A percentile compares a stretch with the other conserved stretches of the same genome.
Conservation (phyloP, 2,329 filamentous ascomycete species). For the Phialemonium atrogriseum region DNA sequence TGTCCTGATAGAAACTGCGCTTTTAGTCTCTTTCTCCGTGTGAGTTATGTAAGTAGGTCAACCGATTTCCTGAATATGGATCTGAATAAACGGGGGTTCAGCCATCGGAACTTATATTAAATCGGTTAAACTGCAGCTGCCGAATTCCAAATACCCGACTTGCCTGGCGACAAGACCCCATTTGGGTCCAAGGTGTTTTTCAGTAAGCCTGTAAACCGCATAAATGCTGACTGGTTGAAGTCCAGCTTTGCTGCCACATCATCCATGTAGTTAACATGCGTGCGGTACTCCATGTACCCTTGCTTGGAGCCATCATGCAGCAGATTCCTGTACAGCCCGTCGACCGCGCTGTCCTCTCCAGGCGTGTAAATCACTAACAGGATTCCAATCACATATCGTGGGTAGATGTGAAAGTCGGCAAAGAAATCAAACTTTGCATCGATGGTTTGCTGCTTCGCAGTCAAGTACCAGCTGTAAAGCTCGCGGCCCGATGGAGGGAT, state of each 20-base stretch:
- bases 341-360: not conserved
- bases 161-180: not conserved
- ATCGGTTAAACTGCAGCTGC: too few species aligned
- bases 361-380: constrained; percentile 4
- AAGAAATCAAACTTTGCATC: constrained; percentile 7
- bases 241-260: not conserved
- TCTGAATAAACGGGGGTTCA: too few species aligned
- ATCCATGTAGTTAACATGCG: constrained; percentile 6
- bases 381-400: constrained; percentile 7
- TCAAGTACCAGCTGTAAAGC: constrained; percentile 2
- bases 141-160: constrained; percentile 1
- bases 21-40: too few species aligned
- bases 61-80: too few species aligned
- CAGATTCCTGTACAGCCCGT: constrained; percentile 2
- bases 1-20: too few species aligned
- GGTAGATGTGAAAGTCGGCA: constrained; percentile 11
- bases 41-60: too few species aligned
- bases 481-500: constrained; percentile 3
- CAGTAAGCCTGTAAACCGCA: not conserved
- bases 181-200: not conserved
- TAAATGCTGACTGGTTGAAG: not conserved
- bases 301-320: constrained; percentile 1
- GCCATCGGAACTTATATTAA: too few species aligned
- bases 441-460: constrained; percentile 1
- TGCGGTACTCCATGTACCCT: constrained; percentile 3